A percentile compares a stretch with the other conserved stretches of the same genome.
These are phyloP conservation scores for Pyrenula aspistea DNA, from an alignment of 495 filamentous ascomycete genomes.

Conservation along the genomic window DNA sequence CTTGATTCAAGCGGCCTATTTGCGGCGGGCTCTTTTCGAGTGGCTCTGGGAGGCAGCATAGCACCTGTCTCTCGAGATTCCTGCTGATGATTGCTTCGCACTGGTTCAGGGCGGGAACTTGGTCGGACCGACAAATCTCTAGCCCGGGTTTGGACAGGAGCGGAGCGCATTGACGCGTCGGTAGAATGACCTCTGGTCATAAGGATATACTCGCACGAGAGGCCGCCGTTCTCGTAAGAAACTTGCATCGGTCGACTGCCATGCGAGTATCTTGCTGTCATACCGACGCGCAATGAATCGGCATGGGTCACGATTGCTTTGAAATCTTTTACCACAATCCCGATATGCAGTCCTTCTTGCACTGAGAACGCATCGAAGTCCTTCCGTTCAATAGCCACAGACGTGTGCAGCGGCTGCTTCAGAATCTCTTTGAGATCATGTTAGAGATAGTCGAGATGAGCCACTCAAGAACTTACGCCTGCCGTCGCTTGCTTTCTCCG, in stretches of 20 bases:
- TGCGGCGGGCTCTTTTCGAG: neutral
- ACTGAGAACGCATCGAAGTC: conserved; percentile 79
- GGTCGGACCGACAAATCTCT: conserved; percentile 21
- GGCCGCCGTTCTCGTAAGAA: conserved; percentile 59
- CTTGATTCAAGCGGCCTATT: neutral
- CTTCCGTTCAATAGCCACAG: conserved; percentile 69
- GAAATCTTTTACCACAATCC: conserved; percentile 90
- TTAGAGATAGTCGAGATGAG: neutral
- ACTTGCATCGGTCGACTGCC: conserved; percentile 78
- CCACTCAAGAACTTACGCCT: conserved; percentile 43
- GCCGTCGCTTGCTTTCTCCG: conserved; percentile 74
- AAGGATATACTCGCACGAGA: conserved; percentile 76
- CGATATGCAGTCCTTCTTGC: conserved; percentile 71
- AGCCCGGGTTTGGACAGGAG: conserved; percentile 16
- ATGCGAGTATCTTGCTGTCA: conserved; percentile 68
- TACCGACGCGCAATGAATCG: conserved; percentile 53
- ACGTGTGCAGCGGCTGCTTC: conserved; percentile 88
- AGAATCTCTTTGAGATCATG: conserved; percentile 53
- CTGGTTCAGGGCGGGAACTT: conserved; percentile 9
- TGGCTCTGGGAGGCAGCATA: conserved; percentile 12
- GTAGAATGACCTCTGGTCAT: conserved; percentile 84
- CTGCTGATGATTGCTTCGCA: conserved; percentile 8
- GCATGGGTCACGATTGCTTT: conserved; percentile 82
- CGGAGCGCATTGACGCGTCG: conserved; percentile 20
- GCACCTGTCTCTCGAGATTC: conserved; percentile 20